phyloP scores from a whole-genome alignment of 345 rosid genomes.

The Citropsis articulata region DNA sequence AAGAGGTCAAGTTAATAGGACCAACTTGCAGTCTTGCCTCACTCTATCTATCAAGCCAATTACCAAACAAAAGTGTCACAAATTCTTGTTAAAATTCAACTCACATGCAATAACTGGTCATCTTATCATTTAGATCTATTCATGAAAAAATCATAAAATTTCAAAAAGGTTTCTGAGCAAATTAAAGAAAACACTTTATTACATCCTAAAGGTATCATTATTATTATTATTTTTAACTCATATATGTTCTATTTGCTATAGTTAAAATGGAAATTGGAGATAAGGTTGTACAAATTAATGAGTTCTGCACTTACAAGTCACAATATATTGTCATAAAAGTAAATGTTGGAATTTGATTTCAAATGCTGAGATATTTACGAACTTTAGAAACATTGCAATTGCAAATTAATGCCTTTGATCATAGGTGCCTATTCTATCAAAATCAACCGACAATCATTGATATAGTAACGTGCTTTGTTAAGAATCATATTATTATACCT shows the following conservation, averaged over 20 bases:
- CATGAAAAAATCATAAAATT: not conserved
- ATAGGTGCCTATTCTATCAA: too few relatives aligned
- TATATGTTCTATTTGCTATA: not conserved
- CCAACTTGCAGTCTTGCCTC: constrained; percentile 5
- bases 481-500: not conserved
- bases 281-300: too few relatives aligned
- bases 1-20: constrained; percentile 15
- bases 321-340: too few relatives aligned
- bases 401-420: not conserved
- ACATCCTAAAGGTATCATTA: too few relatives aligned
- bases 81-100: not conserved
- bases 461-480: not conserved
- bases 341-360: too few relatives aligned
- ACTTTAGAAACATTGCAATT: not conserved
- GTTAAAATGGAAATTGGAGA: not conserved
- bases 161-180: not conserved
- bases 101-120: not conserved
- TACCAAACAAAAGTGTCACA: not conserved
- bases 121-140: not conserved
- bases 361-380: not conserved
- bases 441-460: not conserved
- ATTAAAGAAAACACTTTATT: not conserved
- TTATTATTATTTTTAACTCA: too few relatives aligned
- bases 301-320: too few relatives aligned
- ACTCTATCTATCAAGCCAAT: not conserved